Conservation (phyloP, 495 filamentous ascomycete species). For the Neurospora pannonica region DNA sequence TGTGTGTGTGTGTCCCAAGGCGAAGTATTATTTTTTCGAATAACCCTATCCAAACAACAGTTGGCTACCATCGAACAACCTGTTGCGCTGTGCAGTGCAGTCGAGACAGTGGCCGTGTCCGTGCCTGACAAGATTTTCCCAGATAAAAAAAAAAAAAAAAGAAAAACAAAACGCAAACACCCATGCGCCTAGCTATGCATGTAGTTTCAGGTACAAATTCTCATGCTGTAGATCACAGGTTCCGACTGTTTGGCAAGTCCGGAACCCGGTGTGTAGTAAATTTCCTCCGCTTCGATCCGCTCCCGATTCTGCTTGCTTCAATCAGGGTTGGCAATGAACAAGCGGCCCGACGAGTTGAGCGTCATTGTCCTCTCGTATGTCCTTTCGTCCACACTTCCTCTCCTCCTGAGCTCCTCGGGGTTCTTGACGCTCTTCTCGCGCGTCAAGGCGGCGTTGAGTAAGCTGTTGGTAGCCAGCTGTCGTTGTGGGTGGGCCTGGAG, state of each 20-base stretch:
- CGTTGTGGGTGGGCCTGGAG: constrained; percentile 26
- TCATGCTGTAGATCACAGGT: neutral
- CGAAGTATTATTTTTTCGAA: neutral
- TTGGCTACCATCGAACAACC: neutral
- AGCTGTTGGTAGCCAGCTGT: constrained; percentile 40
- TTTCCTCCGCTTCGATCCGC: neutral
- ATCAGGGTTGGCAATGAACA: constrained; percentile 96
- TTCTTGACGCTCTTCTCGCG: constrained; percentile 58
- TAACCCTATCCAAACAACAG: neutral
- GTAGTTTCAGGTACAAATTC: neutral
- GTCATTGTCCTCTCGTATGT: constrained; percentile 90
- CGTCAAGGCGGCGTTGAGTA: constrained; percentile 41
- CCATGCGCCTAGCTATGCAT: neutral
- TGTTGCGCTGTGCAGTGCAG: neutral
- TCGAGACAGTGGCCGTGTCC: neutral
- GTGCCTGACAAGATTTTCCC: neutral
- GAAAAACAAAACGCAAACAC: neutral
- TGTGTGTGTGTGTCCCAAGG: neutral
- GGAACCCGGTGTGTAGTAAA: neutral
- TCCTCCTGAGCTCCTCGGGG: constrained; percentile 65
- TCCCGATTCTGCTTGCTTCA: constrained; percentile 19
- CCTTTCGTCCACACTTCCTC: constrained; percentile 91
- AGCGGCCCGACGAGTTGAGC: constrained; percentile 52
- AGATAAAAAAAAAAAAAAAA: neutral
- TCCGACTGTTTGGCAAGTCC: neutral